A percentile compares a stretch with the other conserved stretches of the same genome.
Evolutionary conservation across 257 asterid genomes (phyloP).

Genomic region (Penstemon newberryi): DNA sequence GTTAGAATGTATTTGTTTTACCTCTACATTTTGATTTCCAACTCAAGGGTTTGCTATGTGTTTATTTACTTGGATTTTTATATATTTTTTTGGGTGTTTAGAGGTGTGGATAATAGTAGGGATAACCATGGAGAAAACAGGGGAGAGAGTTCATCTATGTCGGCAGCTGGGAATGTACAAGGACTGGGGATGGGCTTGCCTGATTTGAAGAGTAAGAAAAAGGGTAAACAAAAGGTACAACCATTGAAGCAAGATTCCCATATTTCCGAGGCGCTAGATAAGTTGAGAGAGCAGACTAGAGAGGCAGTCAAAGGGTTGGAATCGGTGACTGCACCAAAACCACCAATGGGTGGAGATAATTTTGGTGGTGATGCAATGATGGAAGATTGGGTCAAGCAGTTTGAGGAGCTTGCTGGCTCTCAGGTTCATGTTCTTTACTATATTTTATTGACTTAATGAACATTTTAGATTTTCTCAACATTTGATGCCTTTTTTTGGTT

Average conservation of each 20-base stretch:
- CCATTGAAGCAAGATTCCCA: conserved; percentile 61
- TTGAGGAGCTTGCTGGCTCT: conserved; percentile 93
- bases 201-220: conserved; percentile 80
- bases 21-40: conserved; percentile 5
- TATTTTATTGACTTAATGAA: conserved; percentile 6
- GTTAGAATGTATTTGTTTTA: background rate
- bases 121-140: conserved; percentile 44
- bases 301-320: conserved; percentile 93
- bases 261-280: conserved; percentile 86
- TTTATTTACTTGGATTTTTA: background rate
- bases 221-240: conserved; percentile 72
- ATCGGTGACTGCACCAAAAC: conserved; percentile 58
- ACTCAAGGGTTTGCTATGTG: conserved; percentile 9
- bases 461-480: background rate
- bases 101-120: conserved; percentile 38
- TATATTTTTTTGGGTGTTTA: conserved; percentile 25
- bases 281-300: conserved; percentile 89
- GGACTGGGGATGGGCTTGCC: conserved; percentile 96
- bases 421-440: conserved; percentile 54
- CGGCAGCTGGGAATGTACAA: conserved; percentile 53
- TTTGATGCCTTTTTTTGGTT: background rate
- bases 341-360: conserved; percentile 40
- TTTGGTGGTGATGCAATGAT: conserved; percentile 76
- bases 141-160: conserved; percentile 40
- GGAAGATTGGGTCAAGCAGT: conserved; percentile 98